phyloP scores from a whole-genome alignment of 164 flowering plant genomes.

The Stephania yunnanensis region DNA sequence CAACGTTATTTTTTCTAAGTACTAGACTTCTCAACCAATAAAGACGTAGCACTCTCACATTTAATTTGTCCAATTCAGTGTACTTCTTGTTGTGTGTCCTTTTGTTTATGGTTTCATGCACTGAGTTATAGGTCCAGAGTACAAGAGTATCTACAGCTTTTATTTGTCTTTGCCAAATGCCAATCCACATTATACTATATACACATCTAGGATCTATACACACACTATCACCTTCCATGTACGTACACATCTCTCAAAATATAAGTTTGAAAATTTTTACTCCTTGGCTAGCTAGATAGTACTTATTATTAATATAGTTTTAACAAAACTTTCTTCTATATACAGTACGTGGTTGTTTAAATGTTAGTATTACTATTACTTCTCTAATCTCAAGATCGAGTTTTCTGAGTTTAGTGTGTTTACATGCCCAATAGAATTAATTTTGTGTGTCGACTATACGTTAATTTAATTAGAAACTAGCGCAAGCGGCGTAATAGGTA shows the following conservation, averaged over 20 bases:
- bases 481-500: background rate
- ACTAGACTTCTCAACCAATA: background rate
- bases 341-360: background rate
- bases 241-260: slow-evolving; percentile 1
- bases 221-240: background rate
- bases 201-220: slow-evolving; percentile 9
- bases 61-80: slow-evolving; percentile 28
- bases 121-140: background rate
- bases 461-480: background rate
- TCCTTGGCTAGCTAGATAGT: background rate
- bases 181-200: background rate
- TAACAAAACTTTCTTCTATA: background rate
- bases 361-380: background rate
- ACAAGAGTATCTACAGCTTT: slow-evolving; percentile 8
- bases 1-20: background rate
- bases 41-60: slow-evolving; percentile 7
- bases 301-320: background rate
- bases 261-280: background rate
- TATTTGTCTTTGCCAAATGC: slow-evolving; percentile 11
- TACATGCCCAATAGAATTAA: slow-evolving; percentile 4
- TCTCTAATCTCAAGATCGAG: slow-evolving; percentile 14
- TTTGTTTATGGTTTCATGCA: slow-evolving; percentile 13
- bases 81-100: slow-evolving; percentile 23
- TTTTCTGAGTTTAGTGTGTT: slow-evolving; percentile 9
- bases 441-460: background rate